Evolutionary conservation across 2,329 filamentous ascomycete genomes (phyloP).

Genomic region (Fusarium gaditjirri): DNA sequence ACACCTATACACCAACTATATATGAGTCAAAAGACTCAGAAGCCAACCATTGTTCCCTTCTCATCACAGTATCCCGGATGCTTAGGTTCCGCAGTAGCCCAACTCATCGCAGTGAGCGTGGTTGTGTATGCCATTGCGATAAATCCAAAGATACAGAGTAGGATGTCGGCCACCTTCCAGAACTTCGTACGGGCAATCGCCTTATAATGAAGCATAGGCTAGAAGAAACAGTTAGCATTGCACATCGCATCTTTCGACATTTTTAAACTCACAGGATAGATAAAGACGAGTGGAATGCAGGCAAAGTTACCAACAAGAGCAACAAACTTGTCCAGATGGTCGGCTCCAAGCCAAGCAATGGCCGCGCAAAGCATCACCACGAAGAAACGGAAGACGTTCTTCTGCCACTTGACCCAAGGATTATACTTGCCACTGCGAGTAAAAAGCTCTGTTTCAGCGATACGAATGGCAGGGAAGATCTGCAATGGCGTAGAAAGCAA

Average conservation of each 20-base stretch:
- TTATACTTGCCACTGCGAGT: conserved; percentile 97
- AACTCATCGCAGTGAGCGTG: conserved; percentile 84
- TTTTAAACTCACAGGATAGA: conserved; percentile 84
- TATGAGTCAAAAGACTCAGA: conserved; percentile 13
- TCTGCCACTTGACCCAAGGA: conserved; percentile 99
- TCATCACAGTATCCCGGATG: conserved; percentile 66
- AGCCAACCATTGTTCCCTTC: conserved; percentile 37
- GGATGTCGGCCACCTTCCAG: conserved; percentile 77
- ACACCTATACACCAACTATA: background rate
- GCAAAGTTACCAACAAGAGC: conserved; percentile 96
- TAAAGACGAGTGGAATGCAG: conserved; percentile 95
- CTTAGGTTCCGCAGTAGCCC: conserved; percentile 70
- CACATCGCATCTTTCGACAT: background rate
- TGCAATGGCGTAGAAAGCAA: conserved; percentile 94
- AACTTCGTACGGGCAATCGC: conserved; percentile 76
- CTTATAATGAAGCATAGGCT: conserved; percentile 91
- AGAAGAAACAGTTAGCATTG: conserved; percentile 47
- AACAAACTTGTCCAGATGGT: conserved; percentile 97
- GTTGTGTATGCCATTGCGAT: conserved; percentile 95
- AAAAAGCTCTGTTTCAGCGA: conserved; percentile 94
- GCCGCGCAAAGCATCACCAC: conserved; percentile 86
- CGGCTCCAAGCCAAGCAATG: conserved; percentile 92
- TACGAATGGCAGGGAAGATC: conserved; percentile 97
- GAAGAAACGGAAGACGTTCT: conserved; percentile 96
- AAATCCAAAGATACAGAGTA: conserved; percentile 83